Conservation (phyloP, 305 asterid genomes). For the Fraxinus sp. region DNA sequence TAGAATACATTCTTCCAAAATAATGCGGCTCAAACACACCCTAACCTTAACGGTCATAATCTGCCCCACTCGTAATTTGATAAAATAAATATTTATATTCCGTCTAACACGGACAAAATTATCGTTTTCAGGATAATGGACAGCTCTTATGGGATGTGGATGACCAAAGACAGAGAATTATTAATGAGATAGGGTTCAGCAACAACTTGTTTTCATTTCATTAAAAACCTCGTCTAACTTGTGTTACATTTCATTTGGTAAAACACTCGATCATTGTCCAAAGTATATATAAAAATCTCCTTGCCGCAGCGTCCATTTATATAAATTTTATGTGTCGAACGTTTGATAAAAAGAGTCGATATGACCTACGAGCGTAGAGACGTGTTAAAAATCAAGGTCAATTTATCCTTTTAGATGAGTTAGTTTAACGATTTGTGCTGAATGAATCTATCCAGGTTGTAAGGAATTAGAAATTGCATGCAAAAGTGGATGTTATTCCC, state of each 20-base stretch:
- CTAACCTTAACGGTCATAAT: too few species aligned
- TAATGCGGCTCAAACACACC: too few species aligned
- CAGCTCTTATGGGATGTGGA: conserved; percentile 62
- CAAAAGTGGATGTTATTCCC: neutral
- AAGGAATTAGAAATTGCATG: conserved; percentile 1
- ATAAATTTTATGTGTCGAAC: neutral
- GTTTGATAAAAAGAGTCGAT: neutral
- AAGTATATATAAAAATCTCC: neutral
- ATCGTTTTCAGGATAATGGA: conserved; percentile 60
- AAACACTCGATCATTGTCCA: conserved; percentile 26
- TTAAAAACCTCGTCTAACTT: conserved; percentile 7
- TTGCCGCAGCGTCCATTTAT: conserved; percentile 10
- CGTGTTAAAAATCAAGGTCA: neutral
- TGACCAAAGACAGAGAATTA: conserved; percentile 55
- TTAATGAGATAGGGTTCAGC: conserved; percentile 50
- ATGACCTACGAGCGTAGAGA: neutral
- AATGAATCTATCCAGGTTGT: conserved; percentile 26
- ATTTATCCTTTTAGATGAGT: neutral
- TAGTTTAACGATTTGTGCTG: neutral
- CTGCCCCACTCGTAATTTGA: neutral
- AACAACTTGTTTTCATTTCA: conserved; percentile 51
- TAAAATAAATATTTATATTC: neutral
- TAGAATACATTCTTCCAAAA: too few species aligned
- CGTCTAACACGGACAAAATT: conserved; percentile 4
- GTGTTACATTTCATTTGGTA: conserved; percentile 32